A percentile compares a stretch with the other conserved stretches of the same genome.
These are phyloP conservation scores for Aspergillus novofumigatus DNA, from an alignment of 2,329 filamentous ascomycete species.

Conservation along the genomic window DNA sequence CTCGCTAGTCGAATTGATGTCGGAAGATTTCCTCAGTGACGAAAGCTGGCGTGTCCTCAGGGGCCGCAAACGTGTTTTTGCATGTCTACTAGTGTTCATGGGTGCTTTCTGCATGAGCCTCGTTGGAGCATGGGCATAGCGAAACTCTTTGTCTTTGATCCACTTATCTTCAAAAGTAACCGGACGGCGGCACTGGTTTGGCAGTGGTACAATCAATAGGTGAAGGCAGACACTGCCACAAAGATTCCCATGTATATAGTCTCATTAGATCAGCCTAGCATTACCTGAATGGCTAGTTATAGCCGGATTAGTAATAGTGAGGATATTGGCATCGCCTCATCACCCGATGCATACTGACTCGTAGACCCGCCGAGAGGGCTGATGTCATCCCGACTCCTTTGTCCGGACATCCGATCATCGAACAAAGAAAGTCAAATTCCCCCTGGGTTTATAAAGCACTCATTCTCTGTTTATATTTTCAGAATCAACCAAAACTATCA, in stretches of 20 bases:
- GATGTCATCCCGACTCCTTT: neutral
- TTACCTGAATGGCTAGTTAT: neutral
- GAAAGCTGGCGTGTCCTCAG: constrained; percentile 66
- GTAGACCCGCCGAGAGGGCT: neutral
- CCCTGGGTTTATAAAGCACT: neutral
- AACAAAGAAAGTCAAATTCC: neutral
- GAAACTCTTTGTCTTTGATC: neutral
- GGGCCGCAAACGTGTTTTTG: constrained; percentile 58
- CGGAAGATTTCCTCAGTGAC: constrained; percentile 73
- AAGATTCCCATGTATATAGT: too few relatives aligned
- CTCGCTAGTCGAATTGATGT: constrained; percentile 70
- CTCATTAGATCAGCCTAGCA: too few relatives aligned
- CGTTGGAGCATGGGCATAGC: constrained; percentile 67
- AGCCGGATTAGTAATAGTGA: neutral
- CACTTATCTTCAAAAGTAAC: neutral
- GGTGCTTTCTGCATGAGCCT: constrained; percentile 67
- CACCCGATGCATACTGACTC: neutral
- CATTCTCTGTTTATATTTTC: too few relatives aligned
- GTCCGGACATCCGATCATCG: neutral
- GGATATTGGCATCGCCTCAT: neutral
- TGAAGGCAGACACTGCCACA: neutral
- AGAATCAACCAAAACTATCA: neutral
- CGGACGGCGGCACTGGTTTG: too few relatives aligned
- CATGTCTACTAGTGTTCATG: constrained; percentile 59
- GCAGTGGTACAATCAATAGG: neutral